Evolutionary conservation across 2,329 filamentous ascomycete genomes (phyloP).

Genomic region (Venturia nashicola): DNA sequence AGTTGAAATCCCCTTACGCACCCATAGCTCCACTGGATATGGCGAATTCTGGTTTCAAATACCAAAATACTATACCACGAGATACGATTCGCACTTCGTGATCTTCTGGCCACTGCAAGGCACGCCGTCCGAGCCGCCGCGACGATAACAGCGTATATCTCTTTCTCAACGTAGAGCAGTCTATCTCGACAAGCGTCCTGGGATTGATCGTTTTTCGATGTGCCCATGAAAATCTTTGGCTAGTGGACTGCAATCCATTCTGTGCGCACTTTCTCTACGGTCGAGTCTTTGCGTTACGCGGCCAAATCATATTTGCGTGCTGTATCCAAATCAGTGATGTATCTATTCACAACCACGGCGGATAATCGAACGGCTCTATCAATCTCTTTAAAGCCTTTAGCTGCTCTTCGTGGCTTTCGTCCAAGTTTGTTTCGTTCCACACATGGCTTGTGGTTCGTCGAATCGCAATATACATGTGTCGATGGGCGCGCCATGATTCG

Average conservation of each 20-base stretch:
- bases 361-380: background rate
- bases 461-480: constrained; percentile 3
- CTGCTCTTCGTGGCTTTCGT: background rate
- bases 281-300: background rate
- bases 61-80: background rate
- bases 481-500: constrained; percentile 1
- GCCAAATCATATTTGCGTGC: background rate
- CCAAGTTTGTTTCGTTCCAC: background rate
- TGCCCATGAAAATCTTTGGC: background rate
- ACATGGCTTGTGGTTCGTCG: background rate
- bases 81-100: background rate
- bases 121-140: background rate
- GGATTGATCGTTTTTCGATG: background rate
- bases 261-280: background rate
- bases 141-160: background rate
- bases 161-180: background rate
- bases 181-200: background rate
- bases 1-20: background rate
- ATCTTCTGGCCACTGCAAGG: background rate
- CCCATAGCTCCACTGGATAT: background rate
- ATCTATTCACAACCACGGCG: background rate
- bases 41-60: background rate
- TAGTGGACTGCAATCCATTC: background rate
- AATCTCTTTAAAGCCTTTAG: background rate
- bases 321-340: background rate